Percentiles rank a stretch among this genome's conserved stretches.
phyloP scores from a whole-genome alignment of 2,329 filamentous ascomycete genomes.

The Pestalotiopsis sp. region DNA sequence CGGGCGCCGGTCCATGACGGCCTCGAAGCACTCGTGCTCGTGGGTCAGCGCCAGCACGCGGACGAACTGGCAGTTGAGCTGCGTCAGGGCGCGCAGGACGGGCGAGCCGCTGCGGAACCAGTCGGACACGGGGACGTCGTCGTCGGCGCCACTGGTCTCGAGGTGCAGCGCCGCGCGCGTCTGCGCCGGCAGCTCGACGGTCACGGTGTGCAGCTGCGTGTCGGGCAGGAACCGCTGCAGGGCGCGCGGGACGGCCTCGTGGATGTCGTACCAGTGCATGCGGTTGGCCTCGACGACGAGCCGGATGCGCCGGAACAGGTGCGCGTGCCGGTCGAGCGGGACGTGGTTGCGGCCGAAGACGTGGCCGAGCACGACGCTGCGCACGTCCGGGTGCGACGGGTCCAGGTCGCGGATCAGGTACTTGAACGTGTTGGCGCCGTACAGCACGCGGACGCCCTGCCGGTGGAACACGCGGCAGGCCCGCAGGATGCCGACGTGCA shows the following conservation, averaged over 20 bases:
- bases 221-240: constrained; percentile 37
- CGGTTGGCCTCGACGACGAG: constrained; percentile 48
- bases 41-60: constrained; percentile 34
- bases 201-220: constrained; percentile 42
- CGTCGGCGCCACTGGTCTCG: not conserved
- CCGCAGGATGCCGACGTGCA: constrained; percentile 40
- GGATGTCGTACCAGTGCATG: constrained; percentile 24
- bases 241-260: constrained; percentile 34
- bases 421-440: constrained; percentile 48
- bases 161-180: constrained; percentile 13
- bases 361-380: constrained; percentile 14
- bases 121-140: constrained; percentile 32
- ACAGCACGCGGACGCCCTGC: constrained; percentile 46
- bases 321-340: constrained; percentile 38
- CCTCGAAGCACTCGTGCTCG: constrained; percentile 19
- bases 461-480: constrained; percentile 34
- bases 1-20: constrained; percentile 23
- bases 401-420: constrained; percentile 46
- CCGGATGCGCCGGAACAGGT: constrained; percentile 42
- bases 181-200: constrained; percentile 42
- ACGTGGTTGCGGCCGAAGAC: constrained; percentile 34
- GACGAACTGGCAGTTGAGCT: constrained; percentile 38
- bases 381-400: constrained; percentile 14
- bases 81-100: constrained; percentile 33
- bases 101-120: constrained; percentile 32